A percentile compares a stretch with the other conserved stretches of the same genome.
phyloP scores from a whole-genome alignment of 768 basidiomycete genomes.

The Tulasnella sp. region DNA sequence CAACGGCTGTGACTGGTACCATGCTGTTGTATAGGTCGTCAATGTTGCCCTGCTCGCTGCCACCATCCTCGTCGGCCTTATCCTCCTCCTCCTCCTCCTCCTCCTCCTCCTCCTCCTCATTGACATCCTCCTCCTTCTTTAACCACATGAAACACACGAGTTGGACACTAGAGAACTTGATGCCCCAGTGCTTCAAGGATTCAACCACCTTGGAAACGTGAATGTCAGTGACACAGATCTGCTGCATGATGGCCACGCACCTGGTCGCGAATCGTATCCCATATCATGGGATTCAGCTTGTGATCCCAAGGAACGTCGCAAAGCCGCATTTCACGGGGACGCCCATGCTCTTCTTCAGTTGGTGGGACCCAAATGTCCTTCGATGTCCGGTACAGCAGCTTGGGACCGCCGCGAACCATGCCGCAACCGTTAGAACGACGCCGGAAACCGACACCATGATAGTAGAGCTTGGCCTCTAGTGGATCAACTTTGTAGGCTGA shows the following conservation, averaged over 20 bases:
- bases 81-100: constrained; percentile 30
- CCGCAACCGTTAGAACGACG: too few relatives aligned
- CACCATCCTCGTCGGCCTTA: neutral
- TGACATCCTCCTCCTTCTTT: constrained; percentile 29
- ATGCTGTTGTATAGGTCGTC: constrained; percentile 19
- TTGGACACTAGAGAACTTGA: constrained; percentile 30
- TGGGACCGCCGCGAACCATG: too few relatives aligned
- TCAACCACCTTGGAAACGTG: constrained; percentile 36
- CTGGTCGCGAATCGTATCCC: constrained; percentile 37
- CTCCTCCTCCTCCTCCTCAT: too few relatives aligned
- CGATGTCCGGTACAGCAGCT: too few relatives aligned
- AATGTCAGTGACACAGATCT: neutral
- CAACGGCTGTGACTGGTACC: constrained; percentile 31
- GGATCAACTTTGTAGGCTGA: too few relatives aligned
- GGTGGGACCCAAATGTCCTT: too few relatives aligned
- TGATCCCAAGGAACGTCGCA: too few relatives aligned
- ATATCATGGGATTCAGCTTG: constrained; percentile 26
- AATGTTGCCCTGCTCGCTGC: neutral
- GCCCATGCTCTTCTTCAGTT: too few relatives aligned
- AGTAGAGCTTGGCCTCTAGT: too few relatives aligned
- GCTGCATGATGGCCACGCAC: constrained; percentile 36
- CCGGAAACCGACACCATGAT: too few relatives aligned
- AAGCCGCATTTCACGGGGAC: too few relatives aligned
- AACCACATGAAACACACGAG: constrained; percentile 38
- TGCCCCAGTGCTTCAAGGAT: constrained; percentile 31